phyloP scores from a whole-genome alignment of 805 yeast species.

The Starmerella stellata region DNA sequence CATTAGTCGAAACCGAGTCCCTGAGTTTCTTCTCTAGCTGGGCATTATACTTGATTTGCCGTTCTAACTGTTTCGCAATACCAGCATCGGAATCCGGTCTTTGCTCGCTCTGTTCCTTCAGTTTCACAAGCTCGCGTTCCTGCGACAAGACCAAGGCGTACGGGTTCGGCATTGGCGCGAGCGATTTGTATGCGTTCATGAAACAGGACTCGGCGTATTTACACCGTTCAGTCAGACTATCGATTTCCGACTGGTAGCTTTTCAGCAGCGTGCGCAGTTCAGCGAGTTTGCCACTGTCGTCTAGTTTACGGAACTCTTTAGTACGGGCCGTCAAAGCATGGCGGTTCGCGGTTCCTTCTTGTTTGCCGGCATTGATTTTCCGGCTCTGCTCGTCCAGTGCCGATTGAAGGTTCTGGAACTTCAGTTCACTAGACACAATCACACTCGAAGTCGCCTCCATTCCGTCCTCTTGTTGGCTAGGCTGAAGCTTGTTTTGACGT shows the following conservation, averaged over 20 bases:
- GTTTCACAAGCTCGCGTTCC: slow-evolving; percentile 6
- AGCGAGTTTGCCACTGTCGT: slow-evolving; percentile 45
- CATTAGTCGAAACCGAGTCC: slow-evolving; percentile 25
- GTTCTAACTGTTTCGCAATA: slow-evolving; percentile 55
- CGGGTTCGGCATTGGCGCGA: slow-evolving; percentile 91
- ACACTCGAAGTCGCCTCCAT: neutral
- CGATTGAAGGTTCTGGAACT: slow-evolving; percentile 50
- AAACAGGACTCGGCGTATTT: slow-evolving; percentile 58
- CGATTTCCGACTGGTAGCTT: slow-evolving; percentile 76
- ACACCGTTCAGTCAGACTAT: slow-evolving; percentile 56
- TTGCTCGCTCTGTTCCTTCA: slow-evolving; percentile 32
- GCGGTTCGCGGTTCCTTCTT: slow-evolving; percentile 47
- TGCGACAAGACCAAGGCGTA: slow-evolving; percentile 50
- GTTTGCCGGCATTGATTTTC: slow-evolving; percentile 53
- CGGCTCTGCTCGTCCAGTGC: slow-evolving; percentile 57
- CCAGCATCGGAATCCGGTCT: slow-evolving; percentile 21
- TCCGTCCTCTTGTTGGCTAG: no score
- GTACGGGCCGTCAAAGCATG: slow-evolving; percentile 67
- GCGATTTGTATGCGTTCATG: slow-evolving; percentile 50
- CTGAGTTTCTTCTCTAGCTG: slow-evolving; percentile 58
- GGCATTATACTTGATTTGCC: slow-evolving; percentile 44
- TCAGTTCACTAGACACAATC: slow-evolving; percentile 47
- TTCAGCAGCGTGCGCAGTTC: slow-evolving; percentile 51
- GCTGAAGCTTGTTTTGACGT: no score
- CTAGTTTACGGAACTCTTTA: slow-evolving; percentile 62